Evolutionary conservation across 169 alveolate genomes (phyloP), one percentile per base, ranked within the genome.

Genomic region (Plasmodium coatneyi): DNA sequence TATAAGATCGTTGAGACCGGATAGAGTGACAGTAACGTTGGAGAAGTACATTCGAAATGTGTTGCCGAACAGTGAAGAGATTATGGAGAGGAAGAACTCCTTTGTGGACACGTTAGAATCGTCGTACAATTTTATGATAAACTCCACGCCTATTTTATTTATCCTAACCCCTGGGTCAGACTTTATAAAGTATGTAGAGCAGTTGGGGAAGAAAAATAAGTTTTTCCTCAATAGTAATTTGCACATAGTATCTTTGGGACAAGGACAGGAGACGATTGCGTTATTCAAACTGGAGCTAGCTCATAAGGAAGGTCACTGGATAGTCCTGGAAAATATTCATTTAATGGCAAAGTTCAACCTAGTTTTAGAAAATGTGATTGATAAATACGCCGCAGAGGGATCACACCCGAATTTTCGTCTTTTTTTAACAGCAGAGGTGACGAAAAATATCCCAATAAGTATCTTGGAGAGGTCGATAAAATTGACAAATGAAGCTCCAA

Each of bases 261-360:
- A 98, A 95, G 99, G 99, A 25, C 98, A 98, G 91, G 99, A 98
- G 91, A 97, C 97, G 46, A 97, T 98, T 1, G 99, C 99, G 22
- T 97, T 96, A 96, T 97, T 97, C 80, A 97, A 98, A 96, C 92
- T 98, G 81, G 99, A 98, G 94, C 95, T 96, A 39, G 98, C 99
- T 79, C 99, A 98, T 95, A 97, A 98, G 78, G 99, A 98, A 96
- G 99, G 99, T 4, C 99, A 98, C 95, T 98, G 99, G 99, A 98
- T 98, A 49, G 98, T 98, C 97, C 95, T 98, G 36, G 98, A 98
- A 92, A 98, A 98, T 82, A 97, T 98, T 60, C 99, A 98, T 82
- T 92, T 98, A 83, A 98, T 98, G 99, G 99, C 99, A 25, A 96
- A 95, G 84, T 98, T 99, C 98, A 96, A 98, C 70, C 93, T 95